Percentiles rank a stretch among this genome's conserved stretches.
phyloP scores from a whole-genome alignment of 306 rosid species.

The Malus sylvestris region DNA sequence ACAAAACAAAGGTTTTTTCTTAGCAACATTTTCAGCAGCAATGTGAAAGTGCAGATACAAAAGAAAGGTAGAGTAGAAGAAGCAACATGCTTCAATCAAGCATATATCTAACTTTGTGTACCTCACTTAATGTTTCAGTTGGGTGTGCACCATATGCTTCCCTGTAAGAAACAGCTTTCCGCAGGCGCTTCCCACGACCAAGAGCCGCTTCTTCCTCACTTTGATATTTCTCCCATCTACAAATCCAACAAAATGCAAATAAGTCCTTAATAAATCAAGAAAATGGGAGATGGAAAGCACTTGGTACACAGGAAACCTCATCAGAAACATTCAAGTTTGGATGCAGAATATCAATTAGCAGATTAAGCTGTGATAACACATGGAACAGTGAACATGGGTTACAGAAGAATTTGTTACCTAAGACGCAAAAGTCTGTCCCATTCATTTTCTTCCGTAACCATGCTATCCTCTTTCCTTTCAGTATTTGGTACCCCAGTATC shows the following conservation, averaged over 20 bases:
- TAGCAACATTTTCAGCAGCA: neutral
- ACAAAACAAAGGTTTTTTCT: neutral
- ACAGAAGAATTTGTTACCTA: slow-evolving; percentile 51
- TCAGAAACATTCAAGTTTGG: neutral
- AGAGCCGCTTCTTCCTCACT: slow-evolving; percentile 95
- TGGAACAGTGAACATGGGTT: neutral
- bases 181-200: slow-evolving; percentile 96
- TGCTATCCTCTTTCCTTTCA: slow-evolving; percentile 74
- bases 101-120: slow-evolving; percentile 31
- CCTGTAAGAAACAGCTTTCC: slow-evolving; percentile 95
- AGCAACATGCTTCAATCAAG: slow-evolving; percentile 18
- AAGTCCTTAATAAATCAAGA: neutral
- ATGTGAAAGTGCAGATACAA: slow-evolving; percentile 9
- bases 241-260: slow-evolving; percentile 22
- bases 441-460: slow-evolving; percentile 77
- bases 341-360: neutral
- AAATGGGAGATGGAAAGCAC: neutral
- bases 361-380: neutral
- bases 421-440: slow-evolving; percentile 90
- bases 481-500: slow-evolving; percentile 50
- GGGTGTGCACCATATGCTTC: slow-evolving; percentile 91
- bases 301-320: neutral
- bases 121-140: slow-evolving; percentile 73
- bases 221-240: slow-evolving; percentile 96
- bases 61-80: neutral